Base-by-base conservation (phyloP, 2,329 filamentous ascomycete genomes). In the Botryosphaeria dothidea region DNA sequence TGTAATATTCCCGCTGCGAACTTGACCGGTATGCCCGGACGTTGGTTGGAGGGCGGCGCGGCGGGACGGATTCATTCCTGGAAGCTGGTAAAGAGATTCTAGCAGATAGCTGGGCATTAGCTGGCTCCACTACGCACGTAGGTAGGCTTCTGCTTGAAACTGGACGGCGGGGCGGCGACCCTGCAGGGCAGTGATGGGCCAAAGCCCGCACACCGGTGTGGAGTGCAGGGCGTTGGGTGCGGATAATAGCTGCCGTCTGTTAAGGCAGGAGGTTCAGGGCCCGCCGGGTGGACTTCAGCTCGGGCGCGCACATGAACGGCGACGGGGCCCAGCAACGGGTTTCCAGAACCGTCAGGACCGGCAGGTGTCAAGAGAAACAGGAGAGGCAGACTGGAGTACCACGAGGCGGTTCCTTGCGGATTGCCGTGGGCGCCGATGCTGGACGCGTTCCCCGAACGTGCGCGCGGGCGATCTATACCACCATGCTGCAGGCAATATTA, bases 281-380 rank as follows among this genome's bases (percentile, higher is more conserved):
- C 34, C 36, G 54, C 54, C 54, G 38, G 54, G 54, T 45, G 54
- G 54, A 29, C n/a, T 57, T 17, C 25, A 52, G 48, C 25, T 17
- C 25, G 48, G 45, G 48, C 25, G 48, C 19, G 23, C 54, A 41
- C 36, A 43, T 25, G 54, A 23, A 41, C 54, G 52, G 21, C 34
- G 34, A 8, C 31, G 36, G 34, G 34, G 34, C 52, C 21, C 13
- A 11, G 49, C 29, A 29, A 29, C 27, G 29, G 51, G 51, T 31
- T 17, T 19, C 51, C 31, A 25, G 31, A 31, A 27, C 23, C 31
- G 36, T 29, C 21, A 29, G 36, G 19, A 31, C 34, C 36, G 54
- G 54, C 54, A 45, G 54, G 56, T 60, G 56, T 60, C 56, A 46
- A 60, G 56, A 60, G 56, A 60, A 45, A 60, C 56, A 60, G 56